Conservation (phyloP, 176 grass and related monocot species). For the Luzula sylvatica region DNA sequence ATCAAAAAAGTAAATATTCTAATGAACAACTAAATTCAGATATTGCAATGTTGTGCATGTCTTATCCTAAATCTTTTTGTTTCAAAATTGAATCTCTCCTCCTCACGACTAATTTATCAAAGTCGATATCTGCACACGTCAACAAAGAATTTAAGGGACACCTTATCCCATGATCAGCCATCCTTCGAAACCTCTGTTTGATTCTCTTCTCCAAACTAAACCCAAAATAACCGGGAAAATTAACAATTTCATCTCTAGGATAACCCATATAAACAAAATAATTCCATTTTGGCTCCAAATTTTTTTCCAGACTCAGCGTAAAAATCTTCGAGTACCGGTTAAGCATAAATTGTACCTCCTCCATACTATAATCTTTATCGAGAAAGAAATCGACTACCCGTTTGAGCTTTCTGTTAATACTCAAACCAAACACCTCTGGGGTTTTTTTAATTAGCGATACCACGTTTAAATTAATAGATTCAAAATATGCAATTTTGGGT, state of each 20-base stretch:
- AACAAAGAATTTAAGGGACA: not conserved
- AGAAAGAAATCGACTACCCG: not conserved
- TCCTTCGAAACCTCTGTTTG: not conserved
- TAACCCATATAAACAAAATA: not conserved
- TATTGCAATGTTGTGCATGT: too few species aligned
- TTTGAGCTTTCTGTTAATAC: not conserved
- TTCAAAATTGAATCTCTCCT: too few species aligned
- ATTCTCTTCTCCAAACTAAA: not conserved
- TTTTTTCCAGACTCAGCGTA: not conserved
- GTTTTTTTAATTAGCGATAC: not conserved
- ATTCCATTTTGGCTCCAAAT: not conserved
- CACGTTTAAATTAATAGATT: not conserved
- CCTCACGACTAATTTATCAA: too few species aligned
- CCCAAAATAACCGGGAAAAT: not conserved
- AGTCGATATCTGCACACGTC: too few species aligned
- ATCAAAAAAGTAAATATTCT: too few species aligned
- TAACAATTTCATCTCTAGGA: not conserved
- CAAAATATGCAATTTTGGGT: not conserved
- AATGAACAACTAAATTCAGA: too few species aligned
- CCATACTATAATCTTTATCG: not conserved
- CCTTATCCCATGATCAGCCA: not conserved
- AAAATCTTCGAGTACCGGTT: not conserved
- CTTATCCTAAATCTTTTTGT: too few species aligned
- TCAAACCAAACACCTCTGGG: not conserved
- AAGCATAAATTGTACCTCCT: not conserved